These are phyloP conservation scores for Leccinum fuscescens DNA, from an alignment of 1,284 basidiomycete genomes.

Conservation along the genomic window DNA sequence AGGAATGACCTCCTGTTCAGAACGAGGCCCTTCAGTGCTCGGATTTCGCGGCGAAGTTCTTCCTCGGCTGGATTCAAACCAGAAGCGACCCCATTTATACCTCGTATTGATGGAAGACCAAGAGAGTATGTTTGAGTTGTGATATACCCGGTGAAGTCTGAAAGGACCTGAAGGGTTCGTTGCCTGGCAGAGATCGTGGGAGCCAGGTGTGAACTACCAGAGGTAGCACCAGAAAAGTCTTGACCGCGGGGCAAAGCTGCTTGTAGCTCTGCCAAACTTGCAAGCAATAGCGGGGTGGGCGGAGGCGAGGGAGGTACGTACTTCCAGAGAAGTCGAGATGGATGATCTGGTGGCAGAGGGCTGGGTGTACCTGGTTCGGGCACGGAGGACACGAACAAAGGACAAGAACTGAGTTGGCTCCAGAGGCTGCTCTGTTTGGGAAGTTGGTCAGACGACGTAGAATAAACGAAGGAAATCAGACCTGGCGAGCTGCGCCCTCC, in stretches of 20 bases:
- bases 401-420: slow-evolving; percentile 54
- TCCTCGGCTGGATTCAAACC: slow-evolving; percentile 34
- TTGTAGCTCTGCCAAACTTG: slow-evolving; percentile 48
- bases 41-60: slow-evolving; percentile 51
- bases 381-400: slow-evolving; percentile 43
- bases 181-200: slow-evolving; percentile 36
- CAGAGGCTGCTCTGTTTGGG: slow-evolving; percentile 52
- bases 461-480: slow-evolving; percentile 26
- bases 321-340: slow-evolving; percentile 47
- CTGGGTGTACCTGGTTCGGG: slow-evolving; percentile 12
- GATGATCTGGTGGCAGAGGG: slow-evolving; percentile 21
- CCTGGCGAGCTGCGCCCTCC: slow-evolving; percentile 49
- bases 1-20: slow-evolving; percentile 43
- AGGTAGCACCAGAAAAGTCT: slow-evolving; percentile 35
- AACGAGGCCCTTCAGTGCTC: slow-evolving; percentile 55
- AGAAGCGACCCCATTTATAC: slow-evolving; percentile 5
- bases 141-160: slow-evolving; percentile 54
- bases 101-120: slow-evolving; percentile 17
- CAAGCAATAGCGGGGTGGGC: slow-evolving; percentile 44
- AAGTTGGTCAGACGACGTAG: slow-evolving; percentile 1
- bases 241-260: slow-evolving; percentile 37
- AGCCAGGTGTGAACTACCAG: slow-evolving; percentile 24
- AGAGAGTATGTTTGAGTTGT: slow-evolving; percentile 47
- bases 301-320: slow-evolving; percentile 44
- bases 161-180: slow-evolving; percentile 46